These are phyloP conservation scores for Fusarium setosum DNA, from an alignment of 2,329 filamentous ascomycete species.

Conservation along the genomic window DNA sequence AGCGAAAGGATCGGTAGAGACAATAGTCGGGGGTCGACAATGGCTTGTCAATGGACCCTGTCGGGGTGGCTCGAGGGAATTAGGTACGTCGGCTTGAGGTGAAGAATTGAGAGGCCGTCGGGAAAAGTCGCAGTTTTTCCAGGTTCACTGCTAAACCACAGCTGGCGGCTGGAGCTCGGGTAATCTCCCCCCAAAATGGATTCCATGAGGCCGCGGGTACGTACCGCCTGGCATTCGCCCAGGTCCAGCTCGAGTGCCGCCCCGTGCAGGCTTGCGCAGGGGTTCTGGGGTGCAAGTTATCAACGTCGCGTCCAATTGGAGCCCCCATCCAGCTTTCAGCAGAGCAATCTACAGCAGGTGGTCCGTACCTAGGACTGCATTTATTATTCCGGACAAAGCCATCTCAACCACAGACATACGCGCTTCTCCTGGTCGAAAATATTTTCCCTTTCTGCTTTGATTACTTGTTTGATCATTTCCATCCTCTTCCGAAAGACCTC, in stretches of 20 bases:
- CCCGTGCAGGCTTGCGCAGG: conserved; percentile 18
- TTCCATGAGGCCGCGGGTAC: conserved; percentile 1
- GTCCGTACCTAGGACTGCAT: conserved; percentile 16
- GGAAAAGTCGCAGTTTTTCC: conserved; percentile 62
- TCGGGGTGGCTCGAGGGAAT: conserved; percentile 53
- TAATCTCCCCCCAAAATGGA: conserved; percentile 24
- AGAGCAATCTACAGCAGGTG: conserved; percentile 14
- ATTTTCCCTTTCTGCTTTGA: neutral
- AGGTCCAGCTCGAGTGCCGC: conserved; percentile 1
- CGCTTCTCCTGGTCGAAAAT: neutral
- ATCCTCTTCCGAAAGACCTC: neutral
- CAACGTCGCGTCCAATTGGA: conserved; percentile 33
- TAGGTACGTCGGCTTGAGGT: conserved; percentile 51
- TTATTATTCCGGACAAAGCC: conserved; percentile 21
- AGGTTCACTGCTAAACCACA: conserved; percentile 39
- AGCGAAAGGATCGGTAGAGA: conserved; percentile 49
- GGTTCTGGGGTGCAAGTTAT: conserved; percentile 19
- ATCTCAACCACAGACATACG: conserved; percentile 10
- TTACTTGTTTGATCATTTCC: neutral
- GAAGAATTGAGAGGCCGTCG: conserved; percentile 57
- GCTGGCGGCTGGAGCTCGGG: conserved; percentile 49
- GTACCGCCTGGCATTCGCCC: conserved; percentile 7
- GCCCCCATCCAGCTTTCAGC: conserved; percentile 22
- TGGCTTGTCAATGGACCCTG: conserved; percentile 59
- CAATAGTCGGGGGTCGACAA: conserved; percentile 51